phyloP scores from a whole-genome alignment of 148 eudicot species.

The Vaccinium darrowii region DNA sequence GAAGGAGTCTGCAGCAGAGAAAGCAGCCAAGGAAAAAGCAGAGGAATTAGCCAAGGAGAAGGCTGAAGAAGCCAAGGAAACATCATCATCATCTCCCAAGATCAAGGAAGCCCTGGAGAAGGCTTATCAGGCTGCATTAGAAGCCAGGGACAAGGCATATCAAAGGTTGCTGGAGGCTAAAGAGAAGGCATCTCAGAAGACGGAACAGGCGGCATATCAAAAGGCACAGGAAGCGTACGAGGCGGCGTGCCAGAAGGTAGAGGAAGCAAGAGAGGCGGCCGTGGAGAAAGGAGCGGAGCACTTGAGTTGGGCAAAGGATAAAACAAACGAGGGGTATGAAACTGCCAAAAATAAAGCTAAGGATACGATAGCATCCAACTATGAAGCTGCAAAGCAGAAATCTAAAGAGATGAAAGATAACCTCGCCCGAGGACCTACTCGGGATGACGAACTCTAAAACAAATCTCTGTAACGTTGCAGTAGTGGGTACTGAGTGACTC shows the following conservation, averaged over 20 bases:
- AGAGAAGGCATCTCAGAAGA: constrained; percentile 14
- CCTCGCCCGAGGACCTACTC: not conserved
- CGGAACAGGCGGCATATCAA: constrained; percentile 2
- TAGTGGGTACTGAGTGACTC: not conserved
- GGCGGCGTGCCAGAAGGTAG: not conserved
- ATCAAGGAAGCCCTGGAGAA: not conserved
- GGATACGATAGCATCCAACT: constrained; percentile 11
- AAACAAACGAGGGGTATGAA: constrained; percentile 30
- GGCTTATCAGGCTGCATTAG: constrained; percentile 1
- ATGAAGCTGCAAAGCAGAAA: not conserved
- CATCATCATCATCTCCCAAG: not conserved
- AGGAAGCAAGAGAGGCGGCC: not conserved
- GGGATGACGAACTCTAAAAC: not conserved
- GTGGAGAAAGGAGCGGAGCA: constrained; percentile 22
- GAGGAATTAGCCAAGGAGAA: constrained; percentile 13
- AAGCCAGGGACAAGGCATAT: constrained; percentile 7
- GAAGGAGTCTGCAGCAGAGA: constrained; percentile 9
- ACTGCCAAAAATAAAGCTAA: constrained; percentile 27
- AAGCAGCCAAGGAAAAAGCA: not conserved
- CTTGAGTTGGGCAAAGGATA: constrained; percentile 24
- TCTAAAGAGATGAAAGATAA: not conserved
- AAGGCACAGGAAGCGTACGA: constrained; percentile 16
- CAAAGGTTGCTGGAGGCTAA: constrained; percentile 18
- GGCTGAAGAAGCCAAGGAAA: constrained; percentile 3
- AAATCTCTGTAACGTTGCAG: not conserved